Percentiles rank a stretch among this genome's conserved stretches.
Evolutionary conservation across 768 basidiomycete species (phyloP).

Genomic region (Kwoniella heveanensis): DNA sequence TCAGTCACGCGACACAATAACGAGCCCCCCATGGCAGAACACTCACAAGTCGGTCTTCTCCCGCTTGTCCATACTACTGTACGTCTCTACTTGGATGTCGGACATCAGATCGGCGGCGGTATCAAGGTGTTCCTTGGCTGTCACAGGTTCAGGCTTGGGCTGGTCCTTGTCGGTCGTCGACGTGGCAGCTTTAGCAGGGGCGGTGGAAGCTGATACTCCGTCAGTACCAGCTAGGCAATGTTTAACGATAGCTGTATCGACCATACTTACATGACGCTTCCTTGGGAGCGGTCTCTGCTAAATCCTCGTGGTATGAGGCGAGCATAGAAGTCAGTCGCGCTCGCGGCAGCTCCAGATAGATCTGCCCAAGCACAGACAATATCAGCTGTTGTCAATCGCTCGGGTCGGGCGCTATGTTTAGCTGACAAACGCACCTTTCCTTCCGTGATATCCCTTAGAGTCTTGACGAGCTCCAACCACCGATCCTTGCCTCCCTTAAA

Average conservation of each 20-base stretch:
- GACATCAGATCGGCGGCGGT: constrained; percentile 88
- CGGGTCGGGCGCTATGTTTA: too few relatives aligned
- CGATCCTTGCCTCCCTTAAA: constrained; percentile 39
- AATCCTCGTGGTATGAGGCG: constrained; percentile 78
- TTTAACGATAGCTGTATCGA: constrained; percentile 6
- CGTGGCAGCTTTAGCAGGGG: constrained; percentile 26
- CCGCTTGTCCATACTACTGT: constrained; percentile 94
- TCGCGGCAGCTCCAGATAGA: constrained; percentile 93
- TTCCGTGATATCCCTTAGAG: constrained; percentile 86
- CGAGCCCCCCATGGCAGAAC: too few relatives aligned
- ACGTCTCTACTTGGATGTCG: constrained; percentile 97
- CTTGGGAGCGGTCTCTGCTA: constrained; percentile 60
- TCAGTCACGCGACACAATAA: background rate
- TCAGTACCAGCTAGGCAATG: background rate
- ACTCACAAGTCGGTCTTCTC: constrained; percentile 91
- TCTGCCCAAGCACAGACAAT: constrained; percentile 59
- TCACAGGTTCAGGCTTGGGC: constrained; percentile 56
- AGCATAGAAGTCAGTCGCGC: constrained; percentile 89
- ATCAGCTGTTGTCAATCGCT: background rate
- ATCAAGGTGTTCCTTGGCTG: constrained; percentile 67
- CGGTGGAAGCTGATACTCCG: constrained; percentile 18
- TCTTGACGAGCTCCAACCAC: constrained; percentile 78
- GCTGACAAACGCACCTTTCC: constrained; percentile 73
- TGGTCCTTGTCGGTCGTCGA: constrained; percentile 35
- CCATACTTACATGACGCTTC: constrained; percentile 37